Evolutionary conservation across 805 yeast genomes (phyloP), one percentile per base, ranked within the genome.

Genomic region (Candida tallmaniae): DNA sequence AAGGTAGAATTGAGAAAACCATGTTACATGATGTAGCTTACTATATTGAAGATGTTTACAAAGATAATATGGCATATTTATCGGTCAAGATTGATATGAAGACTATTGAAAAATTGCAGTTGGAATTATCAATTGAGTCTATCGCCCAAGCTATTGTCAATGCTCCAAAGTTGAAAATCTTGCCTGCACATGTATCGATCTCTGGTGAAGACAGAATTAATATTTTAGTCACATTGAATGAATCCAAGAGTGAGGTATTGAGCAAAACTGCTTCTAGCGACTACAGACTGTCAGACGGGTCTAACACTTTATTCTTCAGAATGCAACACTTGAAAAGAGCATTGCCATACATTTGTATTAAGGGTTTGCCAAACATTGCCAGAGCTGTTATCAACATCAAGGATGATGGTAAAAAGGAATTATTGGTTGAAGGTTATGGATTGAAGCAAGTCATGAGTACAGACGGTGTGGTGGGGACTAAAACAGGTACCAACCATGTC

Each of bases 361-460:
- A 90, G 61, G 99, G 99, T 39, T 69, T 89, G 39, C 75, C 95
- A 3, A 89, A 85, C 39, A 89, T 93, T 42, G 70, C 96, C 16
- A 80, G 98, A 57, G 98, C 98, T 5, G 97, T 93, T 42, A 94
- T 93, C 61, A 93, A 90, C 58, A 89, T 93, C 47, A 74, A 79
- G 44, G 93, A 85, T 54, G 84, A 83, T 55, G 80, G 83, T 47
- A 83, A 78, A 57, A 85, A 87, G 57, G 98, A 93, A 63, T 68
- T 93, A 44, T 73, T 93, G 49, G 97, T 93, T 31, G 99, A 93
- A 73, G 99, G 99, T 24, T 93, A 93, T 54, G 99, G 99, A 22
- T 67, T 93, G 46, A 84, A 88, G 51, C 87, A 86, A 32, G 99
- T 93, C 34, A 93, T 93, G 97, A 79, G 87, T 41, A 90, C 97